A percentile compares a stretch with the other conserved stretches of the same genome.
Conservation (phyloP, 2,329 filamentous ascomycete species). For the Ceratocystis papillata region DNA sequence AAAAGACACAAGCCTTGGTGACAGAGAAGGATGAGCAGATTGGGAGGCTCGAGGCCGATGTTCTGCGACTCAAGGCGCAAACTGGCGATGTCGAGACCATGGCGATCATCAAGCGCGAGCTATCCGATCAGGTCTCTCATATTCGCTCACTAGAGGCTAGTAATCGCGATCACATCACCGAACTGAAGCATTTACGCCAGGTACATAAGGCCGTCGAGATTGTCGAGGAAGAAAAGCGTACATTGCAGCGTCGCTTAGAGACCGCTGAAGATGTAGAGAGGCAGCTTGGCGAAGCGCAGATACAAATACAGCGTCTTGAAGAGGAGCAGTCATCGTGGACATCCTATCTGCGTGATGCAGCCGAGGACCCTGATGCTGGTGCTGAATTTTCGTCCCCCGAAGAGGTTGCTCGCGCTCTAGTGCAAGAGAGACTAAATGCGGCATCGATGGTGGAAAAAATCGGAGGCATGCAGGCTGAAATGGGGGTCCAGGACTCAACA, state of each 20-base stretch:
- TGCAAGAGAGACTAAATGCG: constrained; percentile 70
- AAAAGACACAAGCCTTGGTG: constrained; percentile 54
- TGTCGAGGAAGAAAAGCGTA: constrained; percentile 88
- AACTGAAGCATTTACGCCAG: constrained; percentile 72
- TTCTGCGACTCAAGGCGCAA: constrained; percentile 73
- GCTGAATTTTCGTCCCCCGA: constrained; percentile 80
- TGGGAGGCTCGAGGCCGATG: constrained; percentile 68
- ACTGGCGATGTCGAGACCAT: constrained; percentile 80
- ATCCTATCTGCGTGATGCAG: constrained; percentile 55
- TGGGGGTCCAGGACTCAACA: constrained; percentile 63
- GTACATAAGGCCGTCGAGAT: constrained; percentile 80
- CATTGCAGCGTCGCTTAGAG: constrained; percentile 65
- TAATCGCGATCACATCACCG: constrained; percentile 66
- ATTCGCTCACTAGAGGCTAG: constrained; percentile 72
- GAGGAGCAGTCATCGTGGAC: constrained; percentile 83
- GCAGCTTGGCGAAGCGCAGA: constrained; percentile 65
- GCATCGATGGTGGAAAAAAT: constrained; percentile 70
- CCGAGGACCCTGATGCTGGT: constrained; percentile 47
- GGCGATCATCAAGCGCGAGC: constrained; percentile 71
- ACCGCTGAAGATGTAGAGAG: constrained; percentile 61
- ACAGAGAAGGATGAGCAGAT: constrained; percentile 58
- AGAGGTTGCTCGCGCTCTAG: constrained; percentile 69
- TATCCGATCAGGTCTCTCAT: constrained; percentile 85
- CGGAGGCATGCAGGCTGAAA: constrained; percentile 67
- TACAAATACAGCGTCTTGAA: constrained; percentile 77